Percentiles rank a stretch among this genome's conserved stretches.
phyloP scores from a whole-genome alignment of 306 rosid genomes.

The Sicyos edulis region DNA sequence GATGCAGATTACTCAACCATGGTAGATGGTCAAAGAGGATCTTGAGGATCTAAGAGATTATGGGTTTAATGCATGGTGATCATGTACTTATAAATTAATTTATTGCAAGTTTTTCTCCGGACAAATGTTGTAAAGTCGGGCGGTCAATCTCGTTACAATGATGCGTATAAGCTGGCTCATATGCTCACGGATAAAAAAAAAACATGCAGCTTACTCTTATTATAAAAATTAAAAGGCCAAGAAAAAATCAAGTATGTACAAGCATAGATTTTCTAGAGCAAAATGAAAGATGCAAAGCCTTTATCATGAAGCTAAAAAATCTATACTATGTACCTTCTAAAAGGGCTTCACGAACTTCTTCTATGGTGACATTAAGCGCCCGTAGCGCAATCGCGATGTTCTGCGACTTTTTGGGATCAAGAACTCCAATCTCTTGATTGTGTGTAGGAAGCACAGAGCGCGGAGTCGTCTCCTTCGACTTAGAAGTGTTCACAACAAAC shows the following conservation, averaged over 20 bases:
- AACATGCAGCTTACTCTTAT: no score
- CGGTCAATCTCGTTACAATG: no score
- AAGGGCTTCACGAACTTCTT: constrained; percentile 85
- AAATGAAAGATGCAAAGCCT: constrained; percentile 1
- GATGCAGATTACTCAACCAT: neutral
- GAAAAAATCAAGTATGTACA: neutral
- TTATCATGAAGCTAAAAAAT: neutral
- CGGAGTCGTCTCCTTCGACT: constrained; percentile 44
- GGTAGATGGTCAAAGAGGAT: no score
- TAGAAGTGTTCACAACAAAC: constrained; percentile 59
- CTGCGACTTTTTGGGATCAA: constrained; percentile 22
- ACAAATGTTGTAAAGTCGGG: no score
- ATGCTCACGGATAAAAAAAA: no score
- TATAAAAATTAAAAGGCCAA: neutral
- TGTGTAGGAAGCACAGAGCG: constrained; percentile 41
- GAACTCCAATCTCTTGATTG: constrained; percentile 53
- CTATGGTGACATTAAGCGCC: constrained; percentile 75
- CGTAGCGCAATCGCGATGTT: constrained; percentile 81
- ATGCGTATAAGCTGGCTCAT: no score
- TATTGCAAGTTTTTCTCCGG: no score
- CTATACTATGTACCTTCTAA: constrained; percentile 56
- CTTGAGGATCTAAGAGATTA: no score
- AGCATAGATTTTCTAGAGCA: neutral
- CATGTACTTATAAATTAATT: no score
- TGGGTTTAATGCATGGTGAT: no score